phyloP scores from a whole-genome alignment of 768 basidiomycete genomes.

The Steccherinum ochraceum region DNA sequence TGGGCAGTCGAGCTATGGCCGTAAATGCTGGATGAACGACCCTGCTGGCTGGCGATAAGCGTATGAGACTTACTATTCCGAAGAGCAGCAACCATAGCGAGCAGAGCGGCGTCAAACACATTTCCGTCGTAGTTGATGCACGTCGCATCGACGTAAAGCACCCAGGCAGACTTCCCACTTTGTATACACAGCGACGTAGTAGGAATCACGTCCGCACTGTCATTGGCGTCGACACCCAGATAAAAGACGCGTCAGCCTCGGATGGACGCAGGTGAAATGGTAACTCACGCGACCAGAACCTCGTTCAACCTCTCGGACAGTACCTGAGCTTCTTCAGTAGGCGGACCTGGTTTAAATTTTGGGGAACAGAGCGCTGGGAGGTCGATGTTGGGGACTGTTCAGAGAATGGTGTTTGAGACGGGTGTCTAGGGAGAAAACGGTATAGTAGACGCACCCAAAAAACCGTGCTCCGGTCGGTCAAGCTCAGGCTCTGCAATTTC shows the following conservation, averaged over 20 bases:
- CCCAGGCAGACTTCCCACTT: conserved; percentile 79
- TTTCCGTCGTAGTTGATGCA: conserved; percentile 99
- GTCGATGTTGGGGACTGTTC: conserved; percentile 90
- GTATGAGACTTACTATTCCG: conserved; percentile 59
- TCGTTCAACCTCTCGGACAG: conserved; percentile 81
- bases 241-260: conserved; percentile 2
- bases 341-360: conserved; percentile 92
- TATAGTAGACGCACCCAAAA: conserved; percentile 77
- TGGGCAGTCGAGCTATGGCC: conserved; percentile 63
- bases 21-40: background rate
- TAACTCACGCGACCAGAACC: conserved; percentile 66
- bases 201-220: conserved; percentile 61
- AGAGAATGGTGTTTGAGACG: no score
- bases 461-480: conserved; percentile 68
- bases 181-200: conserved; percentile 73
- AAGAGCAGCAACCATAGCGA: conserved; percentile 85
- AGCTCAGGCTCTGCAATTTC: conserved; percentile 90
- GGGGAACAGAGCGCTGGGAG: conserved; percentile 91
- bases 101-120: conserved; percentile 81
- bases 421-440: no score
- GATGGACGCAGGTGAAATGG: background rate
- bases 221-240: no score
- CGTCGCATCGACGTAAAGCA: conserved; percentile 89
- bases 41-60: background rate
- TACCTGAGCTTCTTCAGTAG: conserved; percentile 89